These are phyloP conservation scores for Papiliotrema fonsecae DNA, from an alignment of 1,284 basidiomycete genomes.

Conservation along the genomic window DNA sequence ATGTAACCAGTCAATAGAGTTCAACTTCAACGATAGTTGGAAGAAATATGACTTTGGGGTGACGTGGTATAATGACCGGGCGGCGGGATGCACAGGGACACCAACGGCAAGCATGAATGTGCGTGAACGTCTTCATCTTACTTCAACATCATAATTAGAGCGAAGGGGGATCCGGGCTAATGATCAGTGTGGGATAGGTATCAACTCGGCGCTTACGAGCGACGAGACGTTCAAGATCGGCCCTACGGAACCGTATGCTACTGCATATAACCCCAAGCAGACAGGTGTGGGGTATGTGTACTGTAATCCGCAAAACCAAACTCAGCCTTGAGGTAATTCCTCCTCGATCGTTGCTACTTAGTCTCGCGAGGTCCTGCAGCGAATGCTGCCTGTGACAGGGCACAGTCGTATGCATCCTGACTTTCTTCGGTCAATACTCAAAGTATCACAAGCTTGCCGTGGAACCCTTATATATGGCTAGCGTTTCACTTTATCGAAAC, in stretches of 20 bases:
- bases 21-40: neutral
- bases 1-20: constrained; percentile 1
- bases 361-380: too few relatives aligned
- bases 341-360: too few relatives aligned
- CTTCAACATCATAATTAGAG: too few relatives aligned
- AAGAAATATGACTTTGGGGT: neutral
- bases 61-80: constrained; percentile 1
- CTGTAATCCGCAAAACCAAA: too few relatives aligned
- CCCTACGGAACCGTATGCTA: neutral
- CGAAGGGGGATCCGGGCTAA: neutral
- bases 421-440: too few relatives aligned
- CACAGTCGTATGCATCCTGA: too few relatives aligned
- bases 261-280: neutral
- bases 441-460: too few relatives aligned
- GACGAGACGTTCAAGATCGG: constrained; percentile 1
- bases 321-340: too few relatives aligned
- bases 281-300: neutral
- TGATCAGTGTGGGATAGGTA: neutral
- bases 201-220: neutral
- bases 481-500: too few relatives aligned
- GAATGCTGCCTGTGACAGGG: too few relatives aligned
- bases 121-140: neutral
- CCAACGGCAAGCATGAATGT: neutral
- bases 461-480: too few relatives aligned
- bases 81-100: neutral